phyloP scores from a whole-genome alignment of 1,139 yeast species.

The Geotrichum restrictum region DNA sequence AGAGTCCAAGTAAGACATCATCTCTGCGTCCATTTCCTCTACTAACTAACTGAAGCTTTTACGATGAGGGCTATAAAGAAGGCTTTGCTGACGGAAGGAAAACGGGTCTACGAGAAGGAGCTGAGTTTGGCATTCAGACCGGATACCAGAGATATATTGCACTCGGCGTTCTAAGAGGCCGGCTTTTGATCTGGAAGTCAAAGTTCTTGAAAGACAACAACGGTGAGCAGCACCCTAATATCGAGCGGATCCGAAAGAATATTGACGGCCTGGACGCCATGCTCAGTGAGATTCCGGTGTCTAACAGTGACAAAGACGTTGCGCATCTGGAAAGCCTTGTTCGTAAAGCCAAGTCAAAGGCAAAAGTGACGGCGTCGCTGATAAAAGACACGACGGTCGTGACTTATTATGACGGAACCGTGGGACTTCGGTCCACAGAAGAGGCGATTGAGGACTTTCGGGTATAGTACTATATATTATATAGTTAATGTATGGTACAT shows the following conservation, averaged over 20 bases:
- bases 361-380: constrained; percentile 32
- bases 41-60: constrained; percentile 41
- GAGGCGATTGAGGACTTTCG: constrained; percentile 35
- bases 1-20: constrained; percentile 44
- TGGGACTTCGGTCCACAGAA: constrained; percentile 33
- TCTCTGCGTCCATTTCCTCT: not conserved
- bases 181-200: constrained; percentile 43
- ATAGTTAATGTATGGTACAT: too few species aligned
- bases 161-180: constrained; percentile 60
- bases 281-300: constrained; percentile 30
- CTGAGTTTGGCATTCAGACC: constrained; percentile 73
- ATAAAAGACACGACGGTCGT: constrained; percentile 27
- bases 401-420: constrained; percentile 28
- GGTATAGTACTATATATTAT: constrained; percentile 3
- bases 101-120: constrained; percentile 67
- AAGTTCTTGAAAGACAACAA: not conserved
- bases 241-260: constrained; percentile 8
- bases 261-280: constrained; percentile 26
- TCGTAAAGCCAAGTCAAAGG: constrained; percentile 35
- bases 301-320: constrained; percentile 35
- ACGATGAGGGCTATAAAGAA: constrained; percentile 55
- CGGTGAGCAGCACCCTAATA: not conserved
- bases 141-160: constrained; percentile 67
- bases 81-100: constrained; percentile 48
- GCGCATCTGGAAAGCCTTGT: constrained; percentile 32